Conservation (phyloP, 2,329 filamentous ascomycete genomes). For the Byssothecium circinans region DNA sequence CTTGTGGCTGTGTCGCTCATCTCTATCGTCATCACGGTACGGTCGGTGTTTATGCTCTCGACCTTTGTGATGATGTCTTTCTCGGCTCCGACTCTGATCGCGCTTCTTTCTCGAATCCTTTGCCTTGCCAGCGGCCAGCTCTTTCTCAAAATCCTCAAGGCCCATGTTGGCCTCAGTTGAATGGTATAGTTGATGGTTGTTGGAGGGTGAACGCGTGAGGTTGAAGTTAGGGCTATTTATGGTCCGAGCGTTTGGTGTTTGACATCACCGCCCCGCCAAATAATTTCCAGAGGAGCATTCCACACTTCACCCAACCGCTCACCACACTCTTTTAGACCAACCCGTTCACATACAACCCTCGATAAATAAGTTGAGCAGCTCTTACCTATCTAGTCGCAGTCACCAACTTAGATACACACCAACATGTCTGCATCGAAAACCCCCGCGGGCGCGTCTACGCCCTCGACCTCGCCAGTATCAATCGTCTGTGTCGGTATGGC, state of each 20-base stretch:
- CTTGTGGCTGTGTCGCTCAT: slow-evolving; percentile 61
- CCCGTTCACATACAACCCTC: no score
- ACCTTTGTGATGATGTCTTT: slow-evolving; percentile 32
- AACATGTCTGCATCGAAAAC: slow-evolving; percentile 46
- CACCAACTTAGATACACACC: neutral
- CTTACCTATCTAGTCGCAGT: no score
- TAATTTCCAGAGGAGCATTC: slow-evolving; percentile 27
- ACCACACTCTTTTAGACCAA: slow-evolving; percentile 10
- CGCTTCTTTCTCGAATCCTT: slow-evolving; percentile 54
- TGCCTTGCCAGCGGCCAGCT: slow-evolving; percentile 67
- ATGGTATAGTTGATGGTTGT: slow-evolving; percentile 35
- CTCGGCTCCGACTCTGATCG: slow-evolving; percentile 48
- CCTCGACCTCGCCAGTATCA: slow-evolving; percentile 60
- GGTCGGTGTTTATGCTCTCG: no score
- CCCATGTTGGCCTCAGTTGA: slow-evolving; percentile 53
- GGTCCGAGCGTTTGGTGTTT: slow-evolving; percentile 31
- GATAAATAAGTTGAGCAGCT: no score
- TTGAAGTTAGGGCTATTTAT: slow-evolving; percentile 3
- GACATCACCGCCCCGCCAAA: slow-evolving; percentile 32
- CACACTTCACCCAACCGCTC: slow-evolving; percentile 1
- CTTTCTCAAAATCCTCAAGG: slow-evolving; percentile 75
- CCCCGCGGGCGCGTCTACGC: slow-evolving; percentile 14
- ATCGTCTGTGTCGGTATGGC: slow-evolving; percentile 98
- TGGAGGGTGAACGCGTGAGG: slow-evolving; percentile 58
- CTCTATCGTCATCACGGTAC: slow-evolving; percentile 51